Conservation (phyloP, 441 rosid species). For the Viola pubescens region DNA sequence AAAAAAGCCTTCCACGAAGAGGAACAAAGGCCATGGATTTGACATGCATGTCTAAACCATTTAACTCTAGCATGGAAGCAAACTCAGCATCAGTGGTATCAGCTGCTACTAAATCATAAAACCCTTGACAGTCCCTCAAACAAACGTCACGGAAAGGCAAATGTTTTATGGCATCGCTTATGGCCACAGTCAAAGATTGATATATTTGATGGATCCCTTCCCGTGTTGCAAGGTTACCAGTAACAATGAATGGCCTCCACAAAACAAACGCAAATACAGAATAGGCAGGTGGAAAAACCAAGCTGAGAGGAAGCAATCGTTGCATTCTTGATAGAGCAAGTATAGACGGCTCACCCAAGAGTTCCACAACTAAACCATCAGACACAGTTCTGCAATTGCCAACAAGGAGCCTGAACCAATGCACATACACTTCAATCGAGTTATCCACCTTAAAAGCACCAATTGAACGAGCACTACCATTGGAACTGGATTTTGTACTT, state of each 20-base stretch:
- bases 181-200: constrained; percentile 65
- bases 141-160: constrained; percentile 90
- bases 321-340: constrained; percentile 96
- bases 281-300: constrained; percentile 94
- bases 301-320: constrained; percentile 71
- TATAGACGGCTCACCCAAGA: constrained; percentile 77
- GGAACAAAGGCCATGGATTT: constrained; percentile 74
- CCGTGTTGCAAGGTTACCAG: constrained; percentile 41
- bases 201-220: constrained; percentile 80
- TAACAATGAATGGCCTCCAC: constrained; percentile 72
- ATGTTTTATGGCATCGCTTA: constrained; percentile 75
- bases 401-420: constrained; percentile 91
- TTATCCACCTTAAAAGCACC: constrained; percentile 61
- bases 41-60: constrained; percentile 61
- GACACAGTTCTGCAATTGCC: constrained; percentile 87
- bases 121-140: constrained; percentile 73
- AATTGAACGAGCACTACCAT: constrained; percentile 66
- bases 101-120: constrained; percentile 79
- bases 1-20: constrained; percentile 88
- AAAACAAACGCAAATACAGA: constrained; percentile 72
- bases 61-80: constrained; percentile 59
- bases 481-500: constrained; percentile 63
- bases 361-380: constrained; percentile 85
- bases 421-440: constrained; percentile 66
- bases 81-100: constrained; percentile 87